These are phyloP conservation scores for Phytophthora crassamura DNA, from an alignment of 352 stramenopile genomes.

Conservation along the genomic window DNA sequence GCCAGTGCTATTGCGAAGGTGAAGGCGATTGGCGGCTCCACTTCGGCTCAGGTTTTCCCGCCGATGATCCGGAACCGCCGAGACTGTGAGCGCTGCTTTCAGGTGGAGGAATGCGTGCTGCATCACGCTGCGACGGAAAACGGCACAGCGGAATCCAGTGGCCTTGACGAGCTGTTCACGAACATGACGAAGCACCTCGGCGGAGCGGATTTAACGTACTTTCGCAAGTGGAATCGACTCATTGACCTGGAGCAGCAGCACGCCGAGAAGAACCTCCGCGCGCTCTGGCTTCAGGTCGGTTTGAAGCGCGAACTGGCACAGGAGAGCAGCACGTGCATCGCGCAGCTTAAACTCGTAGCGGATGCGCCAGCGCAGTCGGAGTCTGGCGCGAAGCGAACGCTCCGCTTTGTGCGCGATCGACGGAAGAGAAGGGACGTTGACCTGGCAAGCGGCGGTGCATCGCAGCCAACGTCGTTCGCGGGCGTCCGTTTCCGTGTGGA, in stretches of 20 bases:
- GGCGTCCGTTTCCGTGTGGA: conserved; percentile 69
- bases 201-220: conserved; percentile 66
- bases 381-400: conserved; percentile 43
- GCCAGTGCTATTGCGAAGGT: conserved; percentile 65
- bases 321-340: conserved; percentile 63
- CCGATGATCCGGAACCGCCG: conserved; percentile 70
- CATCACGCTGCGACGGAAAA: conserved; percentile 84
- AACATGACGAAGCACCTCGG: conserved; percentile 61
- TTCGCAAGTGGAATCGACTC: conserved; percentile 74
- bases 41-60: conserved; percentile 63
- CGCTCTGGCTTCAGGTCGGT: conserved; percentile 71
- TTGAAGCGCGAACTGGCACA: conserved; percentile 61
- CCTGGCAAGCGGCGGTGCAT: not conserved
- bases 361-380: conserved; percentile 44
- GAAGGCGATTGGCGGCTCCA: conserved; percentile 58
- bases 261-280: conserved; percentile 68
- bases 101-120: conserved; percentile 85
- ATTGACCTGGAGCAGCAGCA: conserved; percentile 82
- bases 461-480: conserved; percentile 49
- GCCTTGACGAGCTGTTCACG: conserved; percentile 72
- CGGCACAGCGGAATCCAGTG: conserved; percentile 69
- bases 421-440: conserved; percentile 26
- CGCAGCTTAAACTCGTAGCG: conserved; percentile 55
- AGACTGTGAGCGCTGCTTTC: conserved; percentile 86
- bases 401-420: conserved; percentile 63